Evolutionary conservation across 208 protist species (phyloP).

Genomic region (Trypanosomatidae sp.): DNA sequence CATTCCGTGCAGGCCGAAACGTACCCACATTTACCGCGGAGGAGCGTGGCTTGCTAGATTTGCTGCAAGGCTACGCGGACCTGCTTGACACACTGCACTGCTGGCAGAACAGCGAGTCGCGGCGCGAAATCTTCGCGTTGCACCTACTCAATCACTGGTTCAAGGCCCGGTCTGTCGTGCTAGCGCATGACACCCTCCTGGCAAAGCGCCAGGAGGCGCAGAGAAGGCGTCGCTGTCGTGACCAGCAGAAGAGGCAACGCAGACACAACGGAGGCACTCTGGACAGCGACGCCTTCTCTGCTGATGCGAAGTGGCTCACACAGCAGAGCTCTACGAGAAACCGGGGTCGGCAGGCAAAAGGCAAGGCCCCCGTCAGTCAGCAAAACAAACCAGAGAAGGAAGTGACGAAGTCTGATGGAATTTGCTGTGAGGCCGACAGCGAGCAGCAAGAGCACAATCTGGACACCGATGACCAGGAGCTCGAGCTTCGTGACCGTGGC

Average conservation of each 20-base stretch:
- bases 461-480: constrained; percentile 40
- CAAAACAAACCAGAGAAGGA: neutral
- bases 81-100: constrained; percentile 69
- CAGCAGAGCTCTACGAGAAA: neutral
- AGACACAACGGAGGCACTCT: neutral
- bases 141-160: constrained; percentile 90
- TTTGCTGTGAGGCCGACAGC: constrained; percentile 2
- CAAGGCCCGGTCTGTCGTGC: constrained; percentile 72
- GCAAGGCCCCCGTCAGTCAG: neutral
- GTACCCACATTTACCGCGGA: constrained; percentile 52
- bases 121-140: constrained; percentile 66
- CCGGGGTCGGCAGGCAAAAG: neutral
- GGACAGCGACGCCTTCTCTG: neutral
- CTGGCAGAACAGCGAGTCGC: constrained; percentile 73
- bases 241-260: constrained; percentile 7
- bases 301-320: neutral
- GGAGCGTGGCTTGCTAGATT: constrained; percentile 73
- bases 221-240: constrained; percentile 2
- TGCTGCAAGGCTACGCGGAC: constrained; percentile 79
- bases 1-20: constrained; percentile 34
- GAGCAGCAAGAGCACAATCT: constrained; percentile 22
- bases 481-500: constrained; percentile 92
- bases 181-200: constrained; percentile 76
- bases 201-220: constrained; percentile 13
- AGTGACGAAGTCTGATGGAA: neutral